Conservation (phyloP, 2,329 filamentous ascomycete species). For the Paecilomyces niveus region DNA sequence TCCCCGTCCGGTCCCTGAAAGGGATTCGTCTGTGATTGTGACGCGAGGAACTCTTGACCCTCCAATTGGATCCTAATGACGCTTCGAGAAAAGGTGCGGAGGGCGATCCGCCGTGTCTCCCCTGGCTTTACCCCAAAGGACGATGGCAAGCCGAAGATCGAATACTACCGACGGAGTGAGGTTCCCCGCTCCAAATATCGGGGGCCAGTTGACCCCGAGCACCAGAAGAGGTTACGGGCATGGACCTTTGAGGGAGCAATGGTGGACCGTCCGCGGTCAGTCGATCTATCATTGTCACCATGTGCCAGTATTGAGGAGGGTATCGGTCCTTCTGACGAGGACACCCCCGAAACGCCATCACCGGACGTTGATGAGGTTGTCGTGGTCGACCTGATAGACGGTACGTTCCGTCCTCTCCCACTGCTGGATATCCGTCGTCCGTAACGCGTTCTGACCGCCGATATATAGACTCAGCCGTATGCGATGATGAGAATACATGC, state of each 20-base stretch:
- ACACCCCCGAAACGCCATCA: conserved; percentile 10
- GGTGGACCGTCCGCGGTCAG: conserved; percentile 26
- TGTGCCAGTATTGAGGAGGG: conserved; percentile 18
- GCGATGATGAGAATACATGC: conserved; percentile 16
- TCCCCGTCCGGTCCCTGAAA: conserved; percentile 21
- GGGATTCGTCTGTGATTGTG: conserved; percentile 23
- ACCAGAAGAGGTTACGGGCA: conserved; percentile 35
- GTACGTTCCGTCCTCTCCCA: conserved; percentile 4
- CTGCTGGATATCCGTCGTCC: neutral
- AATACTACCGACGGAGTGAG: conserved; percentile 43
- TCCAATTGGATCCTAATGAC: conserved; percentile 20
- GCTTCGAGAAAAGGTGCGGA: conserved; percentile 30
- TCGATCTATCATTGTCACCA: conserved; percentile 32
- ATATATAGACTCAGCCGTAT: conserved; percentile 11
- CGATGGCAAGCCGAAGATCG: conserved; percentile 34
- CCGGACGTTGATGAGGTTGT: conserved; percentile 14
- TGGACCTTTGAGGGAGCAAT: conserved; percentile 37
- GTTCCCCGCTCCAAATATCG: conserved; percentile 43
- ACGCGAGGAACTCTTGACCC: conserved; percentile 4
- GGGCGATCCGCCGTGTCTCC: conserved; percentile 25
- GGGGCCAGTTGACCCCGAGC: conserved; percentile 40
- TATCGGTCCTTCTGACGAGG: conserved; percentile 9
- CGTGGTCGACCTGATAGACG: conserved; percentile 13
- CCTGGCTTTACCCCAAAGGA: conserved; percentile 14
- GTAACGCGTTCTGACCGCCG: neutral